phyloP scores from a whole-genome alignment of 441 rosid genomes.

The Populus tomentosa region DNA sequence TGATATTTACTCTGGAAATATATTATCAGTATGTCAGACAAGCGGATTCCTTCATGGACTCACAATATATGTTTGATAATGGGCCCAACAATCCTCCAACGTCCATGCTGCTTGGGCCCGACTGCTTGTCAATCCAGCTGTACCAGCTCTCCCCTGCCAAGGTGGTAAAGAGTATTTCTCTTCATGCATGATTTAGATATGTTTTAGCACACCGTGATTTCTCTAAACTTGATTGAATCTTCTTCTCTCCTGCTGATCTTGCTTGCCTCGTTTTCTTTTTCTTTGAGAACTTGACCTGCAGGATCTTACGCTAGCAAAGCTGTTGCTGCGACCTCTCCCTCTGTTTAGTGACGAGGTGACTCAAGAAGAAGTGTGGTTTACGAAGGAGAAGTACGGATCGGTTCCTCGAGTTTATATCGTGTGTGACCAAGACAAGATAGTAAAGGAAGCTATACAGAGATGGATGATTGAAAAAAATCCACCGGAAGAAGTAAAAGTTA shows the following conservation, averaged over 20 bases:
- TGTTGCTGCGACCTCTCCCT: conserved; percentile 23
- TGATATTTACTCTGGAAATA: not conserved
- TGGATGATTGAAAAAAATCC: conserved; percentile 34
- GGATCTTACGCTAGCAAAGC: conserved; percentile 23
- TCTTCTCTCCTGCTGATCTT: not conserved
- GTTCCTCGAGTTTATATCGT: conserved; percentile 28
- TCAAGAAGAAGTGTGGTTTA: conserved; percentile 7
- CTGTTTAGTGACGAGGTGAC: not conserved
- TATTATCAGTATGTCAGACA: not conserved
- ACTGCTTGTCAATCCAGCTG: conserved; percentile 18
- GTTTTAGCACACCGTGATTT: no score
- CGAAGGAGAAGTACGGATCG: conserved; percentile 27
- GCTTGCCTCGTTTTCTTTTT: not conserved
- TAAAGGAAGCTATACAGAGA: conserved; percentile 23
- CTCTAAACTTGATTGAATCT: not conserved
- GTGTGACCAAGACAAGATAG: conserved; percentile 22
- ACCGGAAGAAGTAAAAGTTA: conserved; percentile 21
- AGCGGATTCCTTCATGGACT: conserved; percentile 4
- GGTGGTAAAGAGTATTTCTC: conserved; percentile 28
- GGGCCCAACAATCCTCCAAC: conserved; percentile 18
- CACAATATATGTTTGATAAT: not conserved
- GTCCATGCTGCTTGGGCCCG: not conserved
- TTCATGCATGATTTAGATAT: no score
- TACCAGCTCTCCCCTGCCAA: conserved; percentile 39
- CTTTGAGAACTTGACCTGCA: conserved; percentile 1